Base-by-base conservation (phyloP, 768 basidiomycete species). In the Nidula microcarpa region DNA sequence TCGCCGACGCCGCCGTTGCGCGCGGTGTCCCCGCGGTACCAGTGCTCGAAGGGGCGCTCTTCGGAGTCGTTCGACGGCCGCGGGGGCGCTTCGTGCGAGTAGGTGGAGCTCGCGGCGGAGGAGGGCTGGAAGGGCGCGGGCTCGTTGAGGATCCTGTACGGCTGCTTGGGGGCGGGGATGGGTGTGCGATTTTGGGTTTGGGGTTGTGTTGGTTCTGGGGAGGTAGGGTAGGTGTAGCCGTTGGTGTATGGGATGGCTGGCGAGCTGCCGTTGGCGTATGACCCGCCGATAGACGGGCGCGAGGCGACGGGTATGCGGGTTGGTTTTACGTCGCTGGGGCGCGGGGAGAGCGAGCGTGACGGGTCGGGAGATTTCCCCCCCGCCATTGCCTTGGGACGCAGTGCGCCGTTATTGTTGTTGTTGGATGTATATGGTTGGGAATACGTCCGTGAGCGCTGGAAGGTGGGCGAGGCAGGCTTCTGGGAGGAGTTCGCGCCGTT, bases 1-100 rank as follows among this genome's bases (percentile, higher is more conserved):
- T 93, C 91, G 47, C 91, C 91, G 9, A 93, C 89, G n/a, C 91
- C 91, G 23, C 91, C 91, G 62, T 94, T 94, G 47, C 91, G 78
- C 10, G 90, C 85, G 4, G 90, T 81, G 59, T 94, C 91, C 1
- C 91, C 91, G 47, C 91, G 85, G 63, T 94, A 94, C 91, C 91
- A 93, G 61, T 94, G 91, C 60, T 93, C 89, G 55, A 86, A 93
- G 0, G 90, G 90, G 11, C 81, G 80, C 63, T 93, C 91, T 55
- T 90, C 89, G 5, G 89, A 91, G 18, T 92, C 89, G 23, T 71
- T 78, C 4, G 89, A 89, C 10, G 76, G 70, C 43, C 89, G 78
- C 4, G 77, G 65, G n/a, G 73, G 72, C 36, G 70, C 63, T 43
- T 74, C 75, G 18, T 65, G 64, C 43, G 55, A 47, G 57, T 72